Evolutionary conservation across 163 green algal genomes (phyloP).

Genomic region (Chlamydomonas reinhardtii): DNA sequence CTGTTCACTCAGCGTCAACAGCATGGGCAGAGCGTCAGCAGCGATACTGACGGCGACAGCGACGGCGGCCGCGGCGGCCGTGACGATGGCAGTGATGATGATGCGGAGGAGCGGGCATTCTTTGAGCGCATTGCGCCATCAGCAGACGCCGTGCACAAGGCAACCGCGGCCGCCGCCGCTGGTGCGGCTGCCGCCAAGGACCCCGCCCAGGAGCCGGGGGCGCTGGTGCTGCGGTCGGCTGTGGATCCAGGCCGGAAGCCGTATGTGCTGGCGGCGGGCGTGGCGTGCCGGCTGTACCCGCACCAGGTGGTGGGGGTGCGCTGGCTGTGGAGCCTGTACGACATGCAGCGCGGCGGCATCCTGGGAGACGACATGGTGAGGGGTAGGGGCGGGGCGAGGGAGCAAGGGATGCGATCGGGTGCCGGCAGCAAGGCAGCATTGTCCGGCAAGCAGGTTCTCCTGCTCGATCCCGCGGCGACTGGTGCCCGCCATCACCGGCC

Average conservation of each 20-base stretch:
- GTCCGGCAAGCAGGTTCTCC: too few relatives aligned
- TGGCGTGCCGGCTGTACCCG: slow-evolving; percentile 77
- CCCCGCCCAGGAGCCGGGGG: not conserved
- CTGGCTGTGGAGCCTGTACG: slow-evolving; percentile 83
- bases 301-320: slow-evolving; percentile 81
- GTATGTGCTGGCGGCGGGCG: slow-evolving; percentile 59
- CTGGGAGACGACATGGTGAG: slow-evolving; percentile 84
- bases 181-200: too few relatives aligned
- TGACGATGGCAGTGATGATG: not conserved
- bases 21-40: not conserved
- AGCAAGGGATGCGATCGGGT: too few relatives aligned
- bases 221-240: slow-evolving; percentile 58
- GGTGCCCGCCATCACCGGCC: too few relatives aligned
- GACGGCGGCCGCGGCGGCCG: not conserved
- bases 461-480: too few relatives aligned
- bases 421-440: too few relatives aligned
- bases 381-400: too few relatives aligned
- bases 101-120: not conserved
- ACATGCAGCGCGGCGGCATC: slow-evolving; percentile 73
- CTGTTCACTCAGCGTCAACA: too few relatives aligned
- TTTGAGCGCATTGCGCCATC: slow-evolving; percentile 17
- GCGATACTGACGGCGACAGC: not conserved
- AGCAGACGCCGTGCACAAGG: not conserved
- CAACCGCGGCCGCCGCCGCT: not conserved
- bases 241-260: slow-evolving; percentile 17